phyloP scores from a whole-genome alignment of 163 green algal species.

The Botryococcus braunii region DNA sequence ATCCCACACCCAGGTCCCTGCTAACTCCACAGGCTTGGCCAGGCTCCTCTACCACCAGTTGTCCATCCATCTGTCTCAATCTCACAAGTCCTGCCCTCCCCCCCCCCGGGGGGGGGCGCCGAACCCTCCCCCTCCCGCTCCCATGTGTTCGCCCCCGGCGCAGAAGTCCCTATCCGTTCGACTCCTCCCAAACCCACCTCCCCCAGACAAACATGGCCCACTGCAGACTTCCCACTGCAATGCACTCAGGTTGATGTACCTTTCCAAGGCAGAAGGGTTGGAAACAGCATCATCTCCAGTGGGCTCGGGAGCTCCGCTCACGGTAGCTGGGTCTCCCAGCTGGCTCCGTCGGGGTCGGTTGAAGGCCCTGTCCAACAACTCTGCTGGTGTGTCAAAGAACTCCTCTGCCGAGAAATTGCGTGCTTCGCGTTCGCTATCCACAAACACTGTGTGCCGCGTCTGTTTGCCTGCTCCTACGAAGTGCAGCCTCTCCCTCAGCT shows the following conservation, averaged over 20 bases:
- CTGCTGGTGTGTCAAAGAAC: constrained; percentile 75
- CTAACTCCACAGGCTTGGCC: no score
- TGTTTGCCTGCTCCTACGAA: constrained; percentile 51
- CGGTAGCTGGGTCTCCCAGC: constrained; percentile 15
- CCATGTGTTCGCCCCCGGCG: no score
- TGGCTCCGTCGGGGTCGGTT: constrained; percentile 59
- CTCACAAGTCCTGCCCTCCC: no score
- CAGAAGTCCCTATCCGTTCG: no score
- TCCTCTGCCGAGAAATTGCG: constrained; percentile 44
- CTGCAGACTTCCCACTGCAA: not conserved
- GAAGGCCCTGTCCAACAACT: constrained; percentile 68
- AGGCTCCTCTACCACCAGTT: no score
- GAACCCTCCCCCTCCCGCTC: no score
- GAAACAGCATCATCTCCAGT: not conserved
- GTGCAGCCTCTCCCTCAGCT: constrained; percentile 69
- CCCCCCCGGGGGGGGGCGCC: no score
- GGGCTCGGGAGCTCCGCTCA: not conserved
- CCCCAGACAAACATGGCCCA: constrained; percentile 5
- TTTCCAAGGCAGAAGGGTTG: not conserved
- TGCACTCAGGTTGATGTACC: not conserved
- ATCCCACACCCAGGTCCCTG: no score
- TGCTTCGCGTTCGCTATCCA: constrained; percentile 55
- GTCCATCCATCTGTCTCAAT: no score
- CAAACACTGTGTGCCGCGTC: constrained; percentile 79
- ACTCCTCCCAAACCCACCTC: not conserved